Conservation (phyloP, 202 grass and related monocot genomes). For the Digitaria exilis region DNA sequence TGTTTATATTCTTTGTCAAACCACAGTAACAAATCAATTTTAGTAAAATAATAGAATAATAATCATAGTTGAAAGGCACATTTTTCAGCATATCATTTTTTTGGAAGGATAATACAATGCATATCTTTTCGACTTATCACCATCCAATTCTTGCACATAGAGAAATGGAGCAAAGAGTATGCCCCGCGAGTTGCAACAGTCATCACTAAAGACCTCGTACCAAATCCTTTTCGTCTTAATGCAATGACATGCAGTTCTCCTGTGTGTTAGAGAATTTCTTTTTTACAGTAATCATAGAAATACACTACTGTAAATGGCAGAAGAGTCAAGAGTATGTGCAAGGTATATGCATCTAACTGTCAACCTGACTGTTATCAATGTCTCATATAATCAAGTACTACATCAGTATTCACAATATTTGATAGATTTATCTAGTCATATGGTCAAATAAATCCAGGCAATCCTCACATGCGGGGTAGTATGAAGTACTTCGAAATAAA, state of each 20-base stretch:
- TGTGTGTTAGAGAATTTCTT: no score
- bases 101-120: slow-evolving; percentile 1
- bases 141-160: slow-evolving; percentile 20
- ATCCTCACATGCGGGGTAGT: background rate
- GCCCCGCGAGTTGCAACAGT: background rate
- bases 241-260: no score
- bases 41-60: slow-evolving; percentile 6
- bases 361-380: background rate
- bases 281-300: background rate
- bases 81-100: background rate
- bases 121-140: background rate
- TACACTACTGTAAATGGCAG: background rate
- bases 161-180: background rate
- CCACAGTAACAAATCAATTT: background rate
- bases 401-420: slow-evolving; percentile 10
- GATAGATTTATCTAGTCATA: background rate
- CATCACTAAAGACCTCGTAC: no score
- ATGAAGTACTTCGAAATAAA: slow-evolving; percentile 38
- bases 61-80: slow-evolving; percentile 1
- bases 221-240: no score
- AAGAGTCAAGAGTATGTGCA: background rate
- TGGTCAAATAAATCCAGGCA: slow-evolving; percentile 4
- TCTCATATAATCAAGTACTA: background rate
- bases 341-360: slow-evolving; percentile 14
- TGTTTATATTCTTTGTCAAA: slow-evolving; percentile 38